These are phyloP conservation scores for Wakefieldia striispora DNA, from an alignment of 768 basidiomycete genomes.

Conservation along the genomic window DNA sequence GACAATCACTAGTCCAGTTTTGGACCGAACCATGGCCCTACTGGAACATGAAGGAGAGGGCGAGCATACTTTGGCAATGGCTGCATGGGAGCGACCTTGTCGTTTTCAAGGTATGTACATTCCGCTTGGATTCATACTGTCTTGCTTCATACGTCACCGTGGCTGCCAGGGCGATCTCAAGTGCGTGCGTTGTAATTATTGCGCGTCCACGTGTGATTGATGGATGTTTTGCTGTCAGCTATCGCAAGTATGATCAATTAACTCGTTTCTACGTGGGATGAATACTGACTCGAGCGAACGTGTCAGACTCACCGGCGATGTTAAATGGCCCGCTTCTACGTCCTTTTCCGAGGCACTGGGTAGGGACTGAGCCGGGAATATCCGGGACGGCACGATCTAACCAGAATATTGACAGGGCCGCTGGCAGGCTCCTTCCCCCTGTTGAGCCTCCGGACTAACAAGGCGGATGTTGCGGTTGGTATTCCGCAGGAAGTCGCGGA, in stretches of 20 bases:
- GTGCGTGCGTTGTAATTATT: constrained; percentile 45
- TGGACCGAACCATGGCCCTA: constrained; percentile 79
- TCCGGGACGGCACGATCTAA: constrained; percentile 4
- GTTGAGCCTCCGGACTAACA: constrained; percentile 87
- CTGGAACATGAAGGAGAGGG: constrained; percentile 64
- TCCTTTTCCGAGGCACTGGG: constrained; percentile 74
- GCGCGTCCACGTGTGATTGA: not conserved
- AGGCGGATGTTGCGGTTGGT: constrained; percentile 92
- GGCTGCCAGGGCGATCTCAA: constrained; percentile 85
- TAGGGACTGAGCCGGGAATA: constrained; percentile 24
- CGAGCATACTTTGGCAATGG: constrained; percentile 47
- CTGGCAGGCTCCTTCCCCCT: constrained; percentile 77
- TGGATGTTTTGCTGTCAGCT: constrained; percentile 41
- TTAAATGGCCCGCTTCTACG: constrained; percentile 82
- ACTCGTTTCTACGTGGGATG: not conserved
- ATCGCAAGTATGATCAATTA: constrained; percentile 66
- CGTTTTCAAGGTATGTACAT: constrained; percentile 69
- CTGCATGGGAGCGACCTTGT: constrained; percentile 63
- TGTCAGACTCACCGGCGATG: constrained; percentile 82
- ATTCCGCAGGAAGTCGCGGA: constrained; percentile 65
- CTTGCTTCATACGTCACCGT: not conserved
- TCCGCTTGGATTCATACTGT: not conserved
- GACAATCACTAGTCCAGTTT: constrained; percentile 42
- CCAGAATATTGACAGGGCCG: constrained; percentile 49
- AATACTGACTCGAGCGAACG: constrained; percentile 3